Evolutionary conservation across 129 eudicot genomes (phyloP).

Genomic region (Gnaphalium uliginosum): DNA sequence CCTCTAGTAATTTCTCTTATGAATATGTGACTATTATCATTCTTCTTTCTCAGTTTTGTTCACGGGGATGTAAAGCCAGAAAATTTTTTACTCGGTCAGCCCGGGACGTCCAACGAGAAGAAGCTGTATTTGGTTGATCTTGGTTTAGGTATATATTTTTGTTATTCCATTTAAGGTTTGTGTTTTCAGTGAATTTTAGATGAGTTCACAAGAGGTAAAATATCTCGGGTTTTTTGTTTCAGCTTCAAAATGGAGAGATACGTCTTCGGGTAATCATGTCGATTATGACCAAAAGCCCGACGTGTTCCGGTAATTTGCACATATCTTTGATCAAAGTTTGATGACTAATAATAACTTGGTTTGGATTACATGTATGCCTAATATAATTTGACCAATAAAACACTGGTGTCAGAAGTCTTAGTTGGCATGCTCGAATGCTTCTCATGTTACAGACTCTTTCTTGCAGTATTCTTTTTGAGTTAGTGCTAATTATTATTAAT

Average conservation of each 20-base stretch:
- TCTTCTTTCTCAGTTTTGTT: slow-evolving; percentile 56
- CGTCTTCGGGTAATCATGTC: slow-evolving; percentile 58
- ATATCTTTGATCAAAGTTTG: background rate
- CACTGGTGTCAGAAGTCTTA: background rate
- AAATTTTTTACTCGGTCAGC: slow-evolving; percentile 87
- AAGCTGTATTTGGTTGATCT: slow-evolving; percentile 85
- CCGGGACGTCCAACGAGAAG: slow-evolving; percentile 77
- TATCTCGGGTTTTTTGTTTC: background rate
- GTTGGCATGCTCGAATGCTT: too few relatives aligned
- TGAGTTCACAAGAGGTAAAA: background rate
- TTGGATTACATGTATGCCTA: background rate
- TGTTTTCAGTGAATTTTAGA: background rate
- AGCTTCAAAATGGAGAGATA: slow-evolving; percentile 87
- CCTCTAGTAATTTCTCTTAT: background rate
- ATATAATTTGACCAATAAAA: background rate
- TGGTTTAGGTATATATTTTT: slow-evolving; percentile 63
- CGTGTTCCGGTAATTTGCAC: slow-evolving; percentile 61
- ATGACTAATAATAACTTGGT: background rate
- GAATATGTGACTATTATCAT: background rate
- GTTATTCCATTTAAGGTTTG: background rate
- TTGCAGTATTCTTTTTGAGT: background rate
- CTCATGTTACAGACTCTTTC: background rate
- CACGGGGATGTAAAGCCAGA: slow-evolving; percentile 99
- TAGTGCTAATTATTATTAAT: background rate
- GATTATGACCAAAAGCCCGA: slow-evolving; percentile 94